These are phyloP conservation scores for Kondoa subrosea DNA, from an alignment of 768 basidiomycete genomes.

Conservation along the genomic window DNA sequence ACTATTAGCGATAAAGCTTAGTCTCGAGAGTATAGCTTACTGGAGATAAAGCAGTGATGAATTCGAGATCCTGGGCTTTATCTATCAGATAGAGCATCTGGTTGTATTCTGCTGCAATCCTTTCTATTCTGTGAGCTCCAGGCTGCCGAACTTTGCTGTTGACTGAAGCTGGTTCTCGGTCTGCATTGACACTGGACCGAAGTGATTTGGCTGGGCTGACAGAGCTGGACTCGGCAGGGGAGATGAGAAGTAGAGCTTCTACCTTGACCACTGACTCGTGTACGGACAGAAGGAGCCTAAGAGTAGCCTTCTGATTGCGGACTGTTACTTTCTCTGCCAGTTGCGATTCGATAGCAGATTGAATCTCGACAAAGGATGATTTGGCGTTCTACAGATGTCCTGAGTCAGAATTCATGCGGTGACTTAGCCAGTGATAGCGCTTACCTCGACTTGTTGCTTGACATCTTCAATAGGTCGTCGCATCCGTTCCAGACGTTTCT, in stretches of 20 bases:
- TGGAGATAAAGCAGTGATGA: conserved; percentile 69
- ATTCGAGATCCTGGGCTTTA: conserved; percentile 70
- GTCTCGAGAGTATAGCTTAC: conserved; percentile 37
- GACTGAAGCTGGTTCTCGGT: not conserved
- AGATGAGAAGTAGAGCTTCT: conserved; percentile 52
- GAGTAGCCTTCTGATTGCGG: conserved; percentile 70
- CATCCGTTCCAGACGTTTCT: conserved; percentile 33
- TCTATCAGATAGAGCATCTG: conserved; percentile 77
- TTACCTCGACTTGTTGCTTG: conserved; percentile 50
- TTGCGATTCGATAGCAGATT: conserved; percentile 60
- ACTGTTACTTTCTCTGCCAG: conserved; percentile 55
- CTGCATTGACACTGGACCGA: not conserved
- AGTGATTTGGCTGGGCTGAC: not conserved
- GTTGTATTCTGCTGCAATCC: conserved; percentile 77
- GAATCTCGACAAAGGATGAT: conserved; percentile 44
- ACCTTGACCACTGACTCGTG: conserved; percentile 79
- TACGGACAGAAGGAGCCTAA: conserved; percentile 75
- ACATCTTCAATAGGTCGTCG: conserved; percentile 51
- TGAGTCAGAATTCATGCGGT: conserved; percentile 55
- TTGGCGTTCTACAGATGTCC: conserved; percentile 43
- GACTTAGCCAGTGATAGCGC: conserved; percentile 39
- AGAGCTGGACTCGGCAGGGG: not conserved
- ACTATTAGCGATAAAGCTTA: not conserved
- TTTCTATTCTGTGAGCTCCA: conserved; percentile 45
- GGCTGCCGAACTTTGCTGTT: not conserved